Evolutionary conservation across 2,329 filamentous ascomycete species (phyloP), one percentile per base, ranked within the genome.

Genomic region (Cladosporium sp.): DNA sequence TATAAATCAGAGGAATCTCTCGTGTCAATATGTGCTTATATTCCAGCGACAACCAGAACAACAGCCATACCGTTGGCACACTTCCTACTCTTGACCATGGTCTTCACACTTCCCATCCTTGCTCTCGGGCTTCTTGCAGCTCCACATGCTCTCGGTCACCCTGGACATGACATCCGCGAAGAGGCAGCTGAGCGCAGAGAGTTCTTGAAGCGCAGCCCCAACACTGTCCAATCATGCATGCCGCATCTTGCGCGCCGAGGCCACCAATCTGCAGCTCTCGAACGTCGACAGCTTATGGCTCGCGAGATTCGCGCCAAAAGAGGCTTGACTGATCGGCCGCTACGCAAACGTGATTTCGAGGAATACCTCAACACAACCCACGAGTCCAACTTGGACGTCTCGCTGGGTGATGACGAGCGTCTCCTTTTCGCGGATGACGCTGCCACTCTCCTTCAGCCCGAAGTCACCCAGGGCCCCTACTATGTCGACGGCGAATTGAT

Each of bases 401-500:
- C 62, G 17, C 49, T 51, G 19, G 63, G 73, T 63, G 49, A 49
- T 19, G 63, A 66, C 43, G 51, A 54, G 22, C 22, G 14, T 14
- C 25, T 39, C 6, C 51, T 54, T n/a, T 66, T 65, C 58, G 55
- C 54, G 22, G 60, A 59, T 38, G 64, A 67, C 47, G 64, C 67
- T 2, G 63, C 60, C 37, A 67, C 65, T 19, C 65, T 68, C 25
- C 59, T 70, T 11, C 64, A 66, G 3, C 69, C 69, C 1, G 63
- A 67, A 34, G 60, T 62, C 14, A 66, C 63, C 20, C 56, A 60
- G 11, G 66, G 66, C 11, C 64, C 66, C 14, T 66, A 66, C 61
- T 66, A 73, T 15, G 72, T 78, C 20, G 65, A 67, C 34, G 74
- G 74, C 58, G 65, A 67, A 37, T 66, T 66, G 34, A 66, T 76